Conservation (phyloP, 2,329 filamentous ascomycete genomes). For the Fusarium albidum region DNA sequence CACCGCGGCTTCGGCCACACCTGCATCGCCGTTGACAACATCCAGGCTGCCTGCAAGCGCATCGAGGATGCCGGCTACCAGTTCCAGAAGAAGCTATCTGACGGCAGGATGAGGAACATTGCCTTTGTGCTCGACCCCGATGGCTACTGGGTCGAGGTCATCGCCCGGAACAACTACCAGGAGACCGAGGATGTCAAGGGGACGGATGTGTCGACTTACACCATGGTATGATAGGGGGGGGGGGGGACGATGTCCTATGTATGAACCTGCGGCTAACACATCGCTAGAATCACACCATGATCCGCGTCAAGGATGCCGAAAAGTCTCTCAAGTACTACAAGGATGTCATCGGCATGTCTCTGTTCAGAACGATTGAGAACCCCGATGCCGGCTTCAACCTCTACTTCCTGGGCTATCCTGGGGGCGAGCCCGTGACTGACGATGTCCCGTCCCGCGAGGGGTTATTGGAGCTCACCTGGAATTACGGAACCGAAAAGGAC, state of each 20-base stretch:
- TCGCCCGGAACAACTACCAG: slow-evolving; percentile 75
- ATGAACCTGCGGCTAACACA: slow-evolving; percentile 6
- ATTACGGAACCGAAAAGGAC: slow-evolving; percentile 85
- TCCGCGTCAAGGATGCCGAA: slow-evolving; percentile 85
- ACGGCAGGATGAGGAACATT: slow-evolving; percentile 87
- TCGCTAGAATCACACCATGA: slow-evolving; percentile 85
- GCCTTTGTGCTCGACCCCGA: slow-evolving; percentile 92
- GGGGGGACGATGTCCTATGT: background rate
- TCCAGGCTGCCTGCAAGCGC: slow-evolving; percentile 88
- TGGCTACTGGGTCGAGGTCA: slow-evolving; percentile 86
- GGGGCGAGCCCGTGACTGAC: slow-evolving; percentile 60
- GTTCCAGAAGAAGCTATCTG: slow-evolving; percentile 94
- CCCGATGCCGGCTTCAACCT: slow-evolving; percentile 80
- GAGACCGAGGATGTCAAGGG: slow-evolving; percentile 75
- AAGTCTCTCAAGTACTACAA: slow-evolving; percentile 82
- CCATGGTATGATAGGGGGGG: slow-evolving; percentile 58
- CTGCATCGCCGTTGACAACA: slow-evolving; percentile 82
- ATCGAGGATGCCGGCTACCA: slow-evolving; percentile 89
- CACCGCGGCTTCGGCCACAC: slow-evolving; percentile 86
- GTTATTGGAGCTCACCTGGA: slow-evolving; percentile 89
- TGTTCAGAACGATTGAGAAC: slow-evolving; percentile 77
- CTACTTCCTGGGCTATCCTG: slow-evolving; percentile 89
- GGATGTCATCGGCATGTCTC: slow-evolving; percentile 87
- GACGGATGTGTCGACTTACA: slow-evolving; percentile 80
- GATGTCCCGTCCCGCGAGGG: slow-evolving; percentile 77